phyloP scores from a whole-genome alignment of 331 rosid species.

The Acacia pycnantha region DNA sequence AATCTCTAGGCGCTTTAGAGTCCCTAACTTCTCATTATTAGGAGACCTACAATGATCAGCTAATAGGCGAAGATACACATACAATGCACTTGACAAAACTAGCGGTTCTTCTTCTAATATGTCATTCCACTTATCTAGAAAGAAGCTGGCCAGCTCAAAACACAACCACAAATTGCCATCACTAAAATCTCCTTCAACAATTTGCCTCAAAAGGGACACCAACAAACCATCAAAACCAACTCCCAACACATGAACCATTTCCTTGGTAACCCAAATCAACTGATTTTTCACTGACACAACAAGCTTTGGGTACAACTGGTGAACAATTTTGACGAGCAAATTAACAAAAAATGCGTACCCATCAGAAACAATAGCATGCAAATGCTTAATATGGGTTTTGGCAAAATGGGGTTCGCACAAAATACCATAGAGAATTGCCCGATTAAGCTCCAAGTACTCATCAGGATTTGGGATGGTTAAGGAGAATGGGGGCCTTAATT shows the following conservation, averaged over 20 bases:
- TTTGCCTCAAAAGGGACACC: constrained; percentile 65
- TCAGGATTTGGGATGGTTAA: constrained; percentile 48
- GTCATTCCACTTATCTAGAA: constrained; percentile 43
- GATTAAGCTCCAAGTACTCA: constrained; percentile 53
- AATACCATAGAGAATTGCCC: constrained; percentile 57
- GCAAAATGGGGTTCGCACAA: constrained; percentile 55
- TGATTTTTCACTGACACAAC: constrained; percentile 45
- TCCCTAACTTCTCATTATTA: constrained; percentile 39
- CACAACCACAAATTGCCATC: constrained; percentile 64
- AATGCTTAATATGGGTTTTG: constrained; percentile 65
- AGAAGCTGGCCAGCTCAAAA: constrained; percentile 44
- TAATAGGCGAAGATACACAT: constrained; percentile 61
- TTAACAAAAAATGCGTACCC: constrained; percentile 48
- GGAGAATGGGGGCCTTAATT: constrained; percentile 63
- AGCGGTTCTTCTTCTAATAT: constrained; percentile 52
- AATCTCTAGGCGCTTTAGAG: constrained; percentile 57
- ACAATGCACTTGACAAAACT: constrained; percentile 55
- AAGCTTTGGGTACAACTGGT: constrained; percentile 55
- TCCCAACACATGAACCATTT: constrained; percentile 54
- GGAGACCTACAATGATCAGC: constrained; percentile 54
- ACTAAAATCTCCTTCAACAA: constrained; percentile 56
- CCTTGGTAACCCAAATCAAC: constrained; percentile 50
- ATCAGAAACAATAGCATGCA: constrained; percentile 69
- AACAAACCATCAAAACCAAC: constrained; percentile 50
- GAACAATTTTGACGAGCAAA: constrained; percentile 38